Percentiles rank a stretch among this genome's conserved stretches.
Conservation (phyloP, 768 basidiomycete genomes). For the Leccinum variicolor region DNA sequence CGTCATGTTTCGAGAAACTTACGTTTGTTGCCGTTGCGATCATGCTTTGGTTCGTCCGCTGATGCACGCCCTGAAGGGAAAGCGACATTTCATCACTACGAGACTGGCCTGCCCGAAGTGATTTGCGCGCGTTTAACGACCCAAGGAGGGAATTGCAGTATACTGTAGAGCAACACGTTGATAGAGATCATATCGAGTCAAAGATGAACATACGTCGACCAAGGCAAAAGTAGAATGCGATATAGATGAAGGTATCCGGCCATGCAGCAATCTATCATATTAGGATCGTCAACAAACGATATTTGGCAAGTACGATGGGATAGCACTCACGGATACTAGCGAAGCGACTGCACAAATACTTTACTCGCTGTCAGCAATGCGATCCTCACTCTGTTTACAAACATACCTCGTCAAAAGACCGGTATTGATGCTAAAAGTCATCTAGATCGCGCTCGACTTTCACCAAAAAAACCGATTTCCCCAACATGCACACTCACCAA, state of each 20-base stretch:
- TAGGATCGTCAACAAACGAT: background rate
- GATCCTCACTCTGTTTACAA: background rate
- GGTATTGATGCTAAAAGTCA: constrained; percentile 51
- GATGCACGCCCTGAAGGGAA: constrained; percentile 28
- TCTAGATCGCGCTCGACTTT: constrained; percentile 25
- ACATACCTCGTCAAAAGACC: constrained; percentile 18
- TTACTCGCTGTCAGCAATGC: background rate
- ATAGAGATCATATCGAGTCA: background rate
- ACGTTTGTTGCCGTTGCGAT: background rate
- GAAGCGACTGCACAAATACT: background rate
- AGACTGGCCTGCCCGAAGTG: constrained; percentile 33
- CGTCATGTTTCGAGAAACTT: background rate
- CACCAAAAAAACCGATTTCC: background rate
- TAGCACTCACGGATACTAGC: background rate
- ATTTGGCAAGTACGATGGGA: background rate
- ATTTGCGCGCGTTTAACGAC: constrained; percentile 55
- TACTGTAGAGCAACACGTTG: constrained; percentile 31
- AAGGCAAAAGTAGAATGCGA: background rate
- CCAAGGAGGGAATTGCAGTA: constrained; percentile 62
- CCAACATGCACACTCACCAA: constrained; percentile 22
- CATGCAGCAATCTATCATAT: background rate
- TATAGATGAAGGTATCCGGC: background rate
- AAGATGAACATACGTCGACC: background rate
- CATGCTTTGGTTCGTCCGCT: constrained; percentile 6
- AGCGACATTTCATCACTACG: constrained; percentile 29